Evolutionary conservation across 1,284 basidiomycete genomes (phyloP).

Genomic region (Volvariella volvacea): DNA sequence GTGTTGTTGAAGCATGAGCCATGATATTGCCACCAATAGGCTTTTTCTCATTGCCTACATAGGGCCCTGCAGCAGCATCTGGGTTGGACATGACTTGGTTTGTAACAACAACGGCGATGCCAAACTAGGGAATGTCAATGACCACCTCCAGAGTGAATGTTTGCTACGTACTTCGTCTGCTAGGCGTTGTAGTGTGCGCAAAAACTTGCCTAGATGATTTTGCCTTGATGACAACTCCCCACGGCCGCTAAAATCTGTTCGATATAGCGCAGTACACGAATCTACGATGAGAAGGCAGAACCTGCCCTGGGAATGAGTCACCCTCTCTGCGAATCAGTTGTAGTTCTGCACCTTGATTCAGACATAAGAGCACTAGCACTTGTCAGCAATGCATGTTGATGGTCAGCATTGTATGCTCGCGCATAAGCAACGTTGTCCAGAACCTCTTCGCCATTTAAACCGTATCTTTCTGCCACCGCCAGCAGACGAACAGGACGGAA

Average conservation of each 20-base stretch:
- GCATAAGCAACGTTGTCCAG: constrained; percentile 99
- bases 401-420: constrained; percentile 97
- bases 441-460: constrained; percentile 95
- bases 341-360: constrained; percentile 72
- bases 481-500: constrained; percentile 95
- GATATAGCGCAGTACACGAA: constrained; percentile 93
- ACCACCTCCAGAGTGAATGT: constrained; percentile 1
- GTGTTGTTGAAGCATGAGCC: constrained; percentile 92
- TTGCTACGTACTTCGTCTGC: constrained; percentile 78
- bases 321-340: constrained; percentile 3
- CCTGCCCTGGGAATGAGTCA: constrained; percentile 33
- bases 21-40: constrained; percentile 97
- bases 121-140: constrained; percentile 57
- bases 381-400: constrained; percentile 87
- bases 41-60: constrained; percentile 90
- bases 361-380: constrained; percentile 97
- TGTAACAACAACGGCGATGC: constrained; percentile 94
- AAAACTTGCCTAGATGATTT: constrained; percentile 95
- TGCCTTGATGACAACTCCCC: constrained; percentile 95
- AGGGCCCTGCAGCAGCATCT: constrained; percentile 87
- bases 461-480: constrained; percentile 93
- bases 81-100: constrained; percentile 99
- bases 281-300: constrained; percentile 97
- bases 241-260: constrained; percentile 94
- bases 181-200: constrained; percentile 87